Base-by-base conservation (phyloP, 139 green algal genomes). In the Edaphochlamys debaryana region DNA sequence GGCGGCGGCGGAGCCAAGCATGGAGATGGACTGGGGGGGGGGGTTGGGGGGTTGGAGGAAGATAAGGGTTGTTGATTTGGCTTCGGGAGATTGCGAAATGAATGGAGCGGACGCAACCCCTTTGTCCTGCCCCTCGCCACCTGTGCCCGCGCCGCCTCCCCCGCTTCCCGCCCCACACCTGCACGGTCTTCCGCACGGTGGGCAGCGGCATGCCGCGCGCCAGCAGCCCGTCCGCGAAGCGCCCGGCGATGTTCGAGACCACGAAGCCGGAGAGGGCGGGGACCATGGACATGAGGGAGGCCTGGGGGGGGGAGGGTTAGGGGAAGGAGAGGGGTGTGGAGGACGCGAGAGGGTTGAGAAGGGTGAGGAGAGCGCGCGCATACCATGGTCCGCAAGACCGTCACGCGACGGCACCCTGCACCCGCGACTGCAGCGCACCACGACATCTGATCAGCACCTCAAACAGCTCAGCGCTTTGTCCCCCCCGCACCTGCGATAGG, bases 121-220 rank as follows among this genome's bases (percentile, higher is more conserved):
- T n/a, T n/a, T n/a, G n/a, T n/a, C n/a, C n/a, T n/a, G n/a, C n/a
- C n/a, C n/a, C n/a, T n/a, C n/a, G n/a, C n/a, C n/a, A n/a, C n/a
- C n/a, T n/a, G n/a, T n/a, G n/a, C n/a, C n/a, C n/a, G n/a, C n/a
- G n/a, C n/a, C n/a, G n/a, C n/a, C n/a, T n/a, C n/a, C n/a, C n/a
- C n/a, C n/a, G n/a, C n/a, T n/a, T n/a, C n/a, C n/a, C 6, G 58
- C 29, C 3, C 4, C 60, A 38, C 60, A 67, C 60, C 89, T 98
- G 95, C 52, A 82, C 87, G 6, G 91, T 58, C 78, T 97, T 98
- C n/a, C 95, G 88, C 45, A 98, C 95, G 27, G 70, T 72, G 17
- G 74, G 88, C 41, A 95, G 80, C 20, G 72, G 60, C 67, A 90
- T 80, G 30, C 92, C 94, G 17, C 62, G 40, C 42, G 80, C 86